These are phyloP conservation scores for Lactarius vividus DNA, from an alignment of 768 basidiomycete species.

Conservation along the genomic window DNA sequence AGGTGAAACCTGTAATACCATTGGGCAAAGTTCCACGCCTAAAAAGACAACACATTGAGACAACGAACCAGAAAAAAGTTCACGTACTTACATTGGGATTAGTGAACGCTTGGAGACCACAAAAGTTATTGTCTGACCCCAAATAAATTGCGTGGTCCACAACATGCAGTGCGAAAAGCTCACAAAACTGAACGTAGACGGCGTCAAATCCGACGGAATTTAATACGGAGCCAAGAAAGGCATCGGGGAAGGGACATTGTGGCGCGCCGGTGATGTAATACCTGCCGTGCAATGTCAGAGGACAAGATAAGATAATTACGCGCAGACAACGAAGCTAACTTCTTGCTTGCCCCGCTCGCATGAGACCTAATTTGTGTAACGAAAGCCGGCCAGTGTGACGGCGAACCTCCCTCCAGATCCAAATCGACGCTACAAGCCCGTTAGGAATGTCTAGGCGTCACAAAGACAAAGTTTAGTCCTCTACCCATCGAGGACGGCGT, in stretches of 20 bases:
- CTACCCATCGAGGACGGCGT: conserved; percentile 70
- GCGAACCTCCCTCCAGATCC: conserved; percentile 68
- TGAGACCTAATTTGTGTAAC: conserved; percentile 55
- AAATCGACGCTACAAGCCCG: conserved; percentile 48
- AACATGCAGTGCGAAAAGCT: conserved; percentile 25
- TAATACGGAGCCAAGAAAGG: conserved; percentile 54
- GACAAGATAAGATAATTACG: background rate
- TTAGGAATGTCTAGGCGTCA: background rate
- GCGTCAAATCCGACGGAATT: conserved; percentile 66
- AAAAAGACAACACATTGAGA: conserved; percentile 2
- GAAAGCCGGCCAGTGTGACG: conserved; percentile 32
- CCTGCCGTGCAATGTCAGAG: conserved; percentile 34
- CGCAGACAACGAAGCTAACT: conserved; percentile 36
- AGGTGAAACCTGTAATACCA: conserved; percentile 40
- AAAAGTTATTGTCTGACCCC: conserved; percentile 52
- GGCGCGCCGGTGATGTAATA: conserved; percentile 67
- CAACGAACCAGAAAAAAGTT: background rate
- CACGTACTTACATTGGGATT: conserved; percentile 39
- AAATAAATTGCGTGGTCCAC: background rate
- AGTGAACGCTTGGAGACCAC: conserved; percentile 48
- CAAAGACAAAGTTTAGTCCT: conserved; percentile 2
- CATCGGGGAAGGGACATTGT: conserved; percentile 71
- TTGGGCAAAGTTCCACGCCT: conserved; percentile 53
- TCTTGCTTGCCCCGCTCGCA: conserved; percentile 49
- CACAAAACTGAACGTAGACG: conserved; percentile 70